phyloP scores from a whole-genome alignment of 2,329 filamentous ascomycete species.

The Aspergillus luchuensis region DNA sequence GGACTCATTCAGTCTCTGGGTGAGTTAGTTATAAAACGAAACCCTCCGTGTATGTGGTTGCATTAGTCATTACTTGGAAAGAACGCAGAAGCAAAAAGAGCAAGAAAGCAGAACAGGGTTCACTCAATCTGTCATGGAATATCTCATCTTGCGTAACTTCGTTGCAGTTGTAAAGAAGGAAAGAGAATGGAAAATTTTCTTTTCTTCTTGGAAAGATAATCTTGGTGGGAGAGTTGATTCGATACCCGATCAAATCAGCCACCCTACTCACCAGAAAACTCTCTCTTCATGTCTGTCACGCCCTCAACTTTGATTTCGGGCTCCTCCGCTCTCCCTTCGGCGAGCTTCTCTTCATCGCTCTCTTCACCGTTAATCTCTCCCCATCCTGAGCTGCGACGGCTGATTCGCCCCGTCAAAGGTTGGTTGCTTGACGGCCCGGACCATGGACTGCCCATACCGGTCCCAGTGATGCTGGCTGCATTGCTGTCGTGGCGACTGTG shows the following conservation, averaged over 20 bases:
- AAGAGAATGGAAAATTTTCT: too few species aligned
- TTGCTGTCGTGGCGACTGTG: constrained; percentile 83
- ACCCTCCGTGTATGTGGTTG: not conserved
- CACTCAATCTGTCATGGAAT: constrained; percentile 14
- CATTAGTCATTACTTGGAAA: constrained; percentile 12
- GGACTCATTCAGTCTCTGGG: too few species aligned
- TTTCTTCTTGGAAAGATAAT: too few species aligned
- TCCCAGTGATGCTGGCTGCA: constrained; percentile 67
- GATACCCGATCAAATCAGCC: not conserved
- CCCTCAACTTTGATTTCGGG: not conserved
- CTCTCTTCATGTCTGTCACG: not conserved
- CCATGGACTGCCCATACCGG: constrained; percentile 59
- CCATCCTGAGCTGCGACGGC: constrained; percentile 49
- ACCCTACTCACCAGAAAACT: not conserved
- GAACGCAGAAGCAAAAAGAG: constrained; percentile 7
- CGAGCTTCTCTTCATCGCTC: constrained; percentile 33
- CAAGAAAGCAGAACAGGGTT: constrained; percentile 5
- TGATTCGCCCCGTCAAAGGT: constrained; percentile 40
- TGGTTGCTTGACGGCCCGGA: constrained; percentile 32
- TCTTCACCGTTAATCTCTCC: constrained; percentile 47
- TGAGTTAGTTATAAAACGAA: too few species aligned
- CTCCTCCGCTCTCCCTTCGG: constrained; percentile 14
- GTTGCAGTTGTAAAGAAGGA: constrained; percentile 1
- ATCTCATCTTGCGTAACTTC: constrained; percentile 14
- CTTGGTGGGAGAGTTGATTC: not conserved